Evolutionary conservation across 1,139 yeast species (phyloP), one percentile per base, ranked within the genome.

Genomic region (Taiozyma sp.): DNA sequence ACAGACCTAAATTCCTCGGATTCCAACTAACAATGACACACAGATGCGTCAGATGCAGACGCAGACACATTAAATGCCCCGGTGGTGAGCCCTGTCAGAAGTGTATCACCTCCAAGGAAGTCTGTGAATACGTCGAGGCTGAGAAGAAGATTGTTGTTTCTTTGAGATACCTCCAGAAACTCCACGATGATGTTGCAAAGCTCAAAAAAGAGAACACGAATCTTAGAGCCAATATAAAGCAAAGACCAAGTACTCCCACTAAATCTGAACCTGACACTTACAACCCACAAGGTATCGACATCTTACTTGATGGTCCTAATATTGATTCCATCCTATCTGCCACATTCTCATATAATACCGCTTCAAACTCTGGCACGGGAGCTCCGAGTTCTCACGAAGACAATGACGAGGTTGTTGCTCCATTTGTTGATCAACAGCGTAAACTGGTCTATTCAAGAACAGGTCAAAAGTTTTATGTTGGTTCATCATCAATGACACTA

Each of bases 81-180:
- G 95, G 95, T 1, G 93, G 89, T 1, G 78, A 82, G 37, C 89
- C 91, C 0, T 88, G 96, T 64, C 68, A 73, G 50, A 83, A 83
- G 60, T 88, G 96, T 64, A 70, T 68, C 21, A 66, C 76, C 47
- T 80, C 87, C 19, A 76, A 75, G 50, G 72, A 83, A 2, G 73
- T 75, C 35, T 88, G 96, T 69, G 90, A 85, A 60, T 88, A 87
- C 59, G 77, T 81, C 24, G 93, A 85, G 62, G 89, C 87, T 2
- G 90, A 85, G 50, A 84, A 81, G 70, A 86, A 87, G 63, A 77
- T 88, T 21, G 89, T 86, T 32, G 88, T 87, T 0, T 83, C 93
- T 1, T 76, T 86, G 79, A 83, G 83, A 58, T 87, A 87, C 61
- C 66, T 88, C 47, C 80, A 82, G 50, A 80, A 79, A 57, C 68